Evolutionary conservation across 805 yeast genomes (phyloP).

Genomic region (Candida germanica): DNA sequence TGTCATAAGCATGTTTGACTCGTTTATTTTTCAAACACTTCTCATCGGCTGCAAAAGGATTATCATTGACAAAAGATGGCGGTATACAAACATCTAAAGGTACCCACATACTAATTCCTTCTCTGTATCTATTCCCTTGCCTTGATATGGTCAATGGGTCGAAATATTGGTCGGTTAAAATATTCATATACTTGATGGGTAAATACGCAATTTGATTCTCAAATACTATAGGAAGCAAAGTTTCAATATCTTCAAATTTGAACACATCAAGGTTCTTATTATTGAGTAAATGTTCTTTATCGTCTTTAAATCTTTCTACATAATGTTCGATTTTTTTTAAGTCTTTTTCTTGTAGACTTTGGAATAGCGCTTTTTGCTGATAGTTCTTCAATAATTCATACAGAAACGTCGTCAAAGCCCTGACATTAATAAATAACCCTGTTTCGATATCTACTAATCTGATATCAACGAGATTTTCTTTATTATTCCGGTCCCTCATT

Average conservation of each 20-base stretch:
- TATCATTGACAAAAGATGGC: constrained; percentile 3
- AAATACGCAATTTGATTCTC: constrained; percentile 36
- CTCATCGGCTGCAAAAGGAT: constrained; percentile 10
- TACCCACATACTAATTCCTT: constrained; percentile 12
- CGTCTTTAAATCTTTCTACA: constrained; percentile 10
- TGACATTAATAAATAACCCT: constrained; percentile 38
- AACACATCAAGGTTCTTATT: constrained; percentile 22
- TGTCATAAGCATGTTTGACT: constrained; percentile 2
- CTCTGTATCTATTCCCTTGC: constrained; percentile 8
- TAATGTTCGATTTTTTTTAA: constrained; percentile 14
- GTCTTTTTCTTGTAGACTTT: constrained; percentile 11
- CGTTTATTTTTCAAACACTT: constrained; percentile 11
- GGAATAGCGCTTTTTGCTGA: constrained; percentile 19
- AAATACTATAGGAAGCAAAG: constrained; percentile 31
- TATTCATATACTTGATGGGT: constrained; percentile 26
- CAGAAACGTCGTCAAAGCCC: constrained; percentile 28
- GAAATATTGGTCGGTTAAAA: constrained; percentile 28
- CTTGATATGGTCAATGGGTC: constrained; percentile 11
- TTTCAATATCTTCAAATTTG: constrained; percentile 27
- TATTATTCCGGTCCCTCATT: constrained; percentile 37
- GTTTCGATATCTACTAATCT: constrained; percentile 50
- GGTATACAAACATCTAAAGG: constrained; percentile 8
- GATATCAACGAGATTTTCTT: constrained; percentile 51
- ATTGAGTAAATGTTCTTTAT: constrained; percentile 9
- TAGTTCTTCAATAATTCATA: constrained; percentile 16